These are phyloP conservation scores for Pseudonitzschia multistriata DNA, from an alignment of 108 stramenopile genomes.

Conservation along the genomic window DNA sequence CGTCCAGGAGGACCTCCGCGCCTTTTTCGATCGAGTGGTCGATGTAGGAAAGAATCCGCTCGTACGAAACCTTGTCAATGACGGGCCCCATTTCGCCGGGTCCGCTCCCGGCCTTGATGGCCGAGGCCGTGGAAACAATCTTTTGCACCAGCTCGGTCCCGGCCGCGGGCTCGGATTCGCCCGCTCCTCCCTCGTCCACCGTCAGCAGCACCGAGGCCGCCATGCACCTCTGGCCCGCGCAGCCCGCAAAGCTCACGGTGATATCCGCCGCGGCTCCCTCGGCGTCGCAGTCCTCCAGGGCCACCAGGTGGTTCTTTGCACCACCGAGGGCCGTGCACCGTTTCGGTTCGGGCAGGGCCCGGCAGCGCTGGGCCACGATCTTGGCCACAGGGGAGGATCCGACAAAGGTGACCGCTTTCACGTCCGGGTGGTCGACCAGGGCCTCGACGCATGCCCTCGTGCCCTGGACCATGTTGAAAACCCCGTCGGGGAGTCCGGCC, in stretches of 20 bases:
- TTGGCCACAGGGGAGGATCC: conserved; percentile 88
- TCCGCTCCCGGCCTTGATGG: conserved; percentile 70
- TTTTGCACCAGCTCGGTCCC: conserved; percentile 41
- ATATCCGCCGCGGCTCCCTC: conserved; percentile 86
- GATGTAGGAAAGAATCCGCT: conserved; percentile 84
- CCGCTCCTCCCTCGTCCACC: conserved; percentile 64
- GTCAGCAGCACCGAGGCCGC: conserved; percentile 91
- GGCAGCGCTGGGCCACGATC: conserved; percentile 73
- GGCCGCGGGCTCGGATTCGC: conserved; percentile 16
- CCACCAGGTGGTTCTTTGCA: conserved; percentile 97
- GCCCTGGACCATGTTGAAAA: conserved; percentile 82
- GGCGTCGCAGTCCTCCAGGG: conserved; percentile 88
- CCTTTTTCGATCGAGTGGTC: conserved; percentile 72
- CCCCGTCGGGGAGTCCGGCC: conserved; percentile 86
- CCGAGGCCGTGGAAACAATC: conserved; percentile 69
- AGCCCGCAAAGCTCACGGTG: conserved; percentile 88
- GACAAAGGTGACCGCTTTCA: conserved; percentile 91
- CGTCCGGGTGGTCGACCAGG: conserved; percentile 66
- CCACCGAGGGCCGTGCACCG: conserved; percentile 92
- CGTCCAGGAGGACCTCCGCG: conserved; percentile 88
- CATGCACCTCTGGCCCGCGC: conserved; percentile 92
- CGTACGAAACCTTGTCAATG: conserved; percentile 74
- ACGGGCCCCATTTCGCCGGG: conserved; percentile 92
- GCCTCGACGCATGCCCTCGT: conserved; percentile 58
- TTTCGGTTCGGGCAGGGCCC: conserved; percentile 46